A percentile compares a stretch with the other conserved stretches of the same genome.
phyloP scores from a whole-genome alignment of 768 basidiomycete genomes.

The Kwoniella newhampshirensis region DNA sequence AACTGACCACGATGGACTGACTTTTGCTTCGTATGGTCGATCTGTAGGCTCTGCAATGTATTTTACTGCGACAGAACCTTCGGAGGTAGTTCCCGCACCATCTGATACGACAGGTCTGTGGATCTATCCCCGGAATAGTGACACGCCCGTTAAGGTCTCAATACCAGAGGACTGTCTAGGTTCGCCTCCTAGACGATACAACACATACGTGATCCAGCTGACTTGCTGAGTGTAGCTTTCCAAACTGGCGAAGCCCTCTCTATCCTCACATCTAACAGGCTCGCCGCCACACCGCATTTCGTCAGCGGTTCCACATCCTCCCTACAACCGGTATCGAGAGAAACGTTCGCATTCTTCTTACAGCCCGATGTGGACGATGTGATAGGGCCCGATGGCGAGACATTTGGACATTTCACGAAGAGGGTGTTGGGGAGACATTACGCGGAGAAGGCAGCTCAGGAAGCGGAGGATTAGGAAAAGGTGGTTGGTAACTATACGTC shows the following conservation, averaged over 20 bases:
- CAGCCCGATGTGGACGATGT: conserved; percentile 74
- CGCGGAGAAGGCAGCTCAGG: conserved; percentile 9
- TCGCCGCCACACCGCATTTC: conserved; percentile 92
- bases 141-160: conserved; percentile 73
- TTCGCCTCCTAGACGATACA: conserved; percentile 9
- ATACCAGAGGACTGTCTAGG: conserved; percentile 64
- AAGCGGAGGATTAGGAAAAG: conserved; percentile 19
- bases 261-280: conserved; percentile 73
- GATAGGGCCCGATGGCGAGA: conserved; percentile 65
- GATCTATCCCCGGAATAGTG: conserved; percentile 75
- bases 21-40: neutral
- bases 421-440: conserved; percentile 70
- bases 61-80: conserved; percentile 58
- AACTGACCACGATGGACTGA: conserved; percentile 1
- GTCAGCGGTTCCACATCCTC: conserved; percentile 67
- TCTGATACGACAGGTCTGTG: conserved; percentile 80
- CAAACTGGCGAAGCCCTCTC: conserved; percentile 96
- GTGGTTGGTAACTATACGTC: too few relatives aligned
- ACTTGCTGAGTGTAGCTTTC: conserved; percentile 62
- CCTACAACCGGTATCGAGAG: conserved; percentile 61
- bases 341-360: conserved; percentile 64
- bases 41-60: conserved; percentile 67
- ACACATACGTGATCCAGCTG: neutral
- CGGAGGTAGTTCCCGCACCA: conserved; percentile 61
- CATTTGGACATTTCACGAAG: conserved; percentile 89